Evolutionary conservation across 108 stramenopile species (phyloP).

Genomic region (Nitzschia sp.): DNA sequence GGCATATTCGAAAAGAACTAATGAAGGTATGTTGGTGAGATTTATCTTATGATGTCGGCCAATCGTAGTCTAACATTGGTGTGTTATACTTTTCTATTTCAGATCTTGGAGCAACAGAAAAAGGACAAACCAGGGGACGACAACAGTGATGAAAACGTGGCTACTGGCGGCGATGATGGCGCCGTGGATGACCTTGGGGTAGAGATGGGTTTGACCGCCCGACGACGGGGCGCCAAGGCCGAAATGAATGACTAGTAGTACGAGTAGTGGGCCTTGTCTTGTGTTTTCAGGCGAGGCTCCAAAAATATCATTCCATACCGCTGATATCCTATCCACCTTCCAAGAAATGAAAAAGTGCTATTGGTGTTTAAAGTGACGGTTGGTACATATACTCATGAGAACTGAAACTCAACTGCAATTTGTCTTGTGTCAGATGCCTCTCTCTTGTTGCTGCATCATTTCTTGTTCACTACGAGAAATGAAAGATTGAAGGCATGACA

Average conservation of each 20-base stretch:
- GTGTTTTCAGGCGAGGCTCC: no score
- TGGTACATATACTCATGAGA: no score
- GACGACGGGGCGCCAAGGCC: constrained; percentile 20
- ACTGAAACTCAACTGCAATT: no score
- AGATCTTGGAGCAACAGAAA: constrained; percentile 72
- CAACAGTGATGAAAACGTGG: background rate
- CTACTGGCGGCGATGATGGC: background rate
- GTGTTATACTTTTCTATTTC: background rate
- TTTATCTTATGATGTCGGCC: background rate
- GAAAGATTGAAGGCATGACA: no score
- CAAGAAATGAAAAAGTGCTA: no score
- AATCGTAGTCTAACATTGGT: background rate
- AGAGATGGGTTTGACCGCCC: constrained; percentile 20
- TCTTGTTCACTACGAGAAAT: no score
- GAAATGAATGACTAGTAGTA: background rate
- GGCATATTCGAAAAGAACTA: constrained; percentile 70
- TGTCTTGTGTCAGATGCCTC: no score
- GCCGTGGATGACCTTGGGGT: constrained; percentile 10
- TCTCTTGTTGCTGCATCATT: no score
- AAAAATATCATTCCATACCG: no score
- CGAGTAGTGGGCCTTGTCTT: background rate
- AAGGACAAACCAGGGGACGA: constrained; percentile 53
- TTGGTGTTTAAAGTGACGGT: no score
- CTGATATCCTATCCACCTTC: no score
- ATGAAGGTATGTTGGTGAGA: constrained; percentile 71